Conservation (phyloP, 1,284 basidiomycete genomes). For the Marasmius oreades region DNA sequence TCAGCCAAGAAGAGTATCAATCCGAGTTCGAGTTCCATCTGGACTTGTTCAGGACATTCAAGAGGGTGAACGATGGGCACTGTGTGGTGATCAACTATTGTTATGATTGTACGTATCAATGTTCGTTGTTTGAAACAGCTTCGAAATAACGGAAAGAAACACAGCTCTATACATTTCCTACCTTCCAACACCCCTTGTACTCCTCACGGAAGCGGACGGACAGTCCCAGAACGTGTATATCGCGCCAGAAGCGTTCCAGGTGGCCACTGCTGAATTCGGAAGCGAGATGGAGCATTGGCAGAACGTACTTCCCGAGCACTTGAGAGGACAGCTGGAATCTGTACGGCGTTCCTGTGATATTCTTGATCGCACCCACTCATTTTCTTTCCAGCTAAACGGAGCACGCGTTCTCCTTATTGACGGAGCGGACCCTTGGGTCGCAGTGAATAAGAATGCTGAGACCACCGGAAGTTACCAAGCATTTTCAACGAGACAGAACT, state of each 20-base stretch:
- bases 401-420: slow-evolving; percentile 53
- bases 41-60: slow-evolving; percentile 50
- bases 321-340: slow-evolving; percentile 45
- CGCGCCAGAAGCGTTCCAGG: slow-evolving; percentile 53
- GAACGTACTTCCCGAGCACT: slow-evolving; percentile 41
- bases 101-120: slow-evolving; percentile 43
- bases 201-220: slow-evolving; percentile 43
- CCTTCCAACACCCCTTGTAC: slow-evolving; percentile 49
- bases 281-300: slow-evolving; percentile 55
- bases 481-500: slow-evolving; percentile 50
- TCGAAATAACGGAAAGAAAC: not conserved
- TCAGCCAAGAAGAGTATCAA: slow-evolving; percentile 37
- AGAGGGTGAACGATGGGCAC: slow-evolving; percentile 56
- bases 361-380: not conserved
- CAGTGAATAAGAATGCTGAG: slow-evolving; percentile 49
- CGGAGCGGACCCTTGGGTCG: slow-evolving; percentile 46
- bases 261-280: slow-evolving; percentile 50
- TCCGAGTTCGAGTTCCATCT: slow-evolving; percentile 54
- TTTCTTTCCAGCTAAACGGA: slow-evolving; percentile 42
- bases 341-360: slow-evolving; percentile 27
- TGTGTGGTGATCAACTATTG: slow-evolving; percentile 53
- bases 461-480: slow-evolving; percentile 41
- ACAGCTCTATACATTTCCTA: slow-evolving; percentile 49
- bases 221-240: slow-evolving; percentile 47
- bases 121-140: not conserved